These are phyloP conservation scores for Pisolithus orientalis DNA, from an alignment of 768 basidiomycete species.

Conservation along the genomic window DNA sequence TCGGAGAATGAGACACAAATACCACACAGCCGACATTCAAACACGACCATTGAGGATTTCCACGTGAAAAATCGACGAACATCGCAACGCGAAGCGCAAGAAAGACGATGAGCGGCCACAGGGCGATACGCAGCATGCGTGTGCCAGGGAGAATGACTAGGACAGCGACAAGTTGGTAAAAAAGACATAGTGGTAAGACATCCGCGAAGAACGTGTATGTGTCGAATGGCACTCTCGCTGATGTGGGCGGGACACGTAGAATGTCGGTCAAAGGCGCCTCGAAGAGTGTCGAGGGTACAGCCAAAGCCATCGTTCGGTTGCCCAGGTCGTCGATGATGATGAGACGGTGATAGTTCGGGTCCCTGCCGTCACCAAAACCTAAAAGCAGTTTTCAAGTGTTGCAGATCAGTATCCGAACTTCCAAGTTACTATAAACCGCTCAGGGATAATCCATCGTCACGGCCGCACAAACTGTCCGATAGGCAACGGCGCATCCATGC, in stretches of 20 bases:
- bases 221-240: slow-evolving; percentile 20
- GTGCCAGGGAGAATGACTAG: slow-evolving; percentile 45
- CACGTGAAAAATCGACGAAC: background rate
- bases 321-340: too few relatives aligned
- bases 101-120: slow-evolving; percentile 32
- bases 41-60: background rate
- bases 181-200: slow-evolving; percentile 36
- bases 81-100: background rate
- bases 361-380: too few relatives aligned
- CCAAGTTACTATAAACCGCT: too few relatives aligned
- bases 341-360: too few relatives aligned
- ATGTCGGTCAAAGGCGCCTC: too few relatives aligned
- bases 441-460: too few relatives aligned
- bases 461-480: too few relatives aligned
- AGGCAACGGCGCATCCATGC: too few relatives aligned
- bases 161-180: slow-evolving; percentile 43
- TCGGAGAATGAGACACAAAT: background rate
- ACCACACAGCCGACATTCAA: background rate
- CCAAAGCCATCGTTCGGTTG: too few relatives aligned
- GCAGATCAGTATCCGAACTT: background rate
- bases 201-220: slow-evolving; percentile 27
- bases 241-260: too few relatives aligned
- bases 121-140: slow-evolving; percentile 35
- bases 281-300: too few relatives aligned
- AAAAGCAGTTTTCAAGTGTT: too few relatives aligned